phyloP scores from a whole-genome alignment of 2,329 filamentous ascomycete species.

The Pseudogymnoascus sp. region DNA sequence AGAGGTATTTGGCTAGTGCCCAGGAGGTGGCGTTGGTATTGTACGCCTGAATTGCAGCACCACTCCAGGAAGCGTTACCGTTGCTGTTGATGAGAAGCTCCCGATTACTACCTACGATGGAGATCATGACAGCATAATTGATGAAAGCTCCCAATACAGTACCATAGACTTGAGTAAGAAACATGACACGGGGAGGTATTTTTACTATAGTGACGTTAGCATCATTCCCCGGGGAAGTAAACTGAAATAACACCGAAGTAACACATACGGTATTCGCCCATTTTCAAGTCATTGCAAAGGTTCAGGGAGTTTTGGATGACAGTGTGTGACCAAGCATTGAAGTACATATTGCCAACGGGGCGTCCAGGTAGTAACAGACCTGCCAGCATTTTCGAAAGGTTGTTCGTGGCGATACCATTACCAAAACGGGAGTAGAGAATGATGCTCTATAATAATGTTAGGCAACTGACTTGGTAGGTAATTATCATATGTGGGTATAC shows the following conservation, averaged over 20 bases:
- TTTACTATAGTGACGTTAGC: conserved; percentile 36
- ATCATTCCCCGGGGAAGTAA: background rate
- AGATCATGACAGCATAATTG: conserved; percentile 39
- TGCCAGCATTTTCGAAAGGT: conserved; percentile 44
- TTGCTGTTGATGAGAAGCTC: conserved; percentile 34
- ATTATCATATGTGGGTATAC: conserved; percentile 10
- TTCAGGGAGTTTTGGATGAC: conserved; percentile 43
- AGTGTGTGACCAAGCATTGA: conserved; percentile 49
- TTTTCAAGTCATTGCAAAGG: conserved; percentile 45
- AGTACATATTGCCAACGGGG: conserved; percentile 37
- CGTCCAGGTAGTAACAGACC: conserved; percentile 37
- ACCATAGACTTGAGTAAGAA: conserved; percentile 36
- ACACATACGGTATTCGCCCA: conserved; percentile 47
- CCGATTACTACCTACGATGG: conserved; percentile 36
- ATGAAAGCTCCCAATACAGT: conserved; percentile 36
- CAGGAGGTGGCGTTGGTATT: conserved; percentile 37
- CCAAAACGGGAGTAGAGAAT: conserved; percentile 45
- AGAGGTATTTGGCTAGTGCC: conserved; percentile 46
- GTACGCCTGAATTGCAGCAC: conserved; percentile 39
- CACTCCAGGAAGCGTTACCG: conserved; percentile 39
- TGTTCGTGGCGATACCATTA: conserved; percentile 50
- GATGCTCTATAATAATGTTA: conserved; percentile 33
- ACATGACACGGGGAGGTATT: conserved; percentile 37
- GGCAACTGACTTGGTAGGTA: background rate
- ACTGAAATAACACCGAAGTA: accelerated